Evolutionary conservation across 1,284 basidiomycete species (phyloP), one percentile per base, ranked within the genome.

Genomic region (Sphagnurus paluster): DNA sequence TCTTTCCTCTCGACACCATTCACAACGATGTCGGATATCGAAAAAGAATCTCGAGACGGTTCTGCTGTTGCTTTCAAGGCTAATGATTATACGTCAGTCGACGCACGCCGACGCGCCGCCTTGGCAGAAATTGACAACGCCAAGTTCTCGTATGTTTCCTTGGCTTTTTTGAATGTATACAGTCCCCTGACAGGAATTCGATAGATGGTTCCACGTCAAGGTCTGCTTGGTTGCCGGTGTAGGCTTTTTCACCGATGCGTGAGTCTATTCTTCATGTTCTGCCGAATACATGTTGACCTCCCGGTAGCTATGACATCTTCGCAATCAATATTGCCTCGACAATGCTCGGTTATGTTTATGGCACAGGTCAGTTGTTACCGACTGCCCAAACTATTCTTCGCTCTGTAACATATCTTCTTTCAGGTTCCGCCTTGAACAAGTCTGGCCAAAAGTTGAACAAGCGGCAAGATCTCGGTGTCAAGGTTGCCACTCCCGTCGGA

Each of bases 231-330:
- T 90, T 4, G 86, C 88, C 1, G 86, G 87, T 53, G 82, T 85
- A 9, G 89, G 88, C 26, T 90, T 91, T 73, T 91, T 90, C 70
- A 89, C 88, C 33, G 88, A 89, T 67, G 85, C 86, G 78, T 87
- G 59, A 61, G 82, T 66, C 10, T 11, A 7, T 4, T 20, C 5
- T 21, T 23, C 11, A 33, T 35, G 40, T 1, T 10, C 20, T 20
- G 8, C 26, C 24, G 3, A 17, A 20, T 19, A 23, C 41, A n/a
- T 37, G 9, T 29, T 43, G 16, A 42, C 14, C 13, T 36, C 20
- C n/a, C n/a, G 10, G 11, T 21, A 83, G 81, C 42, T 87, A 87
- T 55, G 84, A 87, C 53, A 79, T 87, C 30, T 87, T 87, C 48
- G 82, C 84, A 0, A 87, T 93, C 68, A 90, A 83, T 57, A 84